Conservation (phyloP, 2,329 filamentous ascomycete species). For the Graphiopsis chlorocephala region DNA sequence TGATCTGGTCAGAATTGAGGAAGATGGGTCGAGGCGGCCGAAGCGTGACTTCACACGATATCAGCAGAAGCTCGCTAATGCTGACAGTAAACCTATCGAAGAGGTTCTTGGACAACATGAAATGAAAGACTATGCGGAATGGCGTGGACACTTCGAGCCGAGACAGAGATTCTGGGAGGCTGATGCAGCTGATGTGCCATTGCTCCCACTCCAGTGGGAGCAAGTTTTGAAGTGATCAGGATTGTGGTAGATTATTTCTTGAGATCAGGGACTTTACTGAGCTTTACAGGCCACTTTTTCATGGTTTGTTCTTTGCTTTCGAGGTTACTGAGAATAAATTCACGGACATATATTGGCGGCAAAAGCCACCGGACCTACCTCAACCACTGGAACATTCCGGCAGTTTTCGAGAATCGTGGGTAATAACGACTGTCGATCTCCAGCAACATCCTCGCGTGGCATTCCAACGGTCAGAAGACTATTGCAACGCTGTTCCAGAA, state of each 20-base stretch:
- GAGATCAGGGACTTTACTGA: neutral
- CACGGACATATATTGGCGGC: neutral
- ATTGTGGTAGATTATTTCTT: neutral
- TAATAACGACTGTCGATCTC: neutral
- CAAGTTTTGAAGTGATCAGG: neutral
- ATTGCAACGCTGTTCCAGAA: neutral
- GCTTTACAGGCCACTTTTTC: neutral
- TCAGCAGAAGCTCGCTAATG: constrained; percentile 16
- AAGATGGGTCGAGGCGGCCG: constrained; percentile 12
- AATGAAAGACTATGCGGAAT: constrained; percentile 22
- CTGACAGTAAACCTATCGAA: constrained; percentile 9
- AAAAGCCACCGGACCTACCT: neutral
- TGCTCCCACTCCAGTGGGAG: neutral
- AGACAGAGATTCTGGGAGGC: neutral
- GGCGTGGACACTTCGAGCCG: constrained; percentile 19
- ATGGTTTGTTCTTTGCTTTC: neutral
- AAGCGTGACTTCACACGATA: constrained; percentile 18
- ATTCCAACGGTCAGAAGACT: neutral
- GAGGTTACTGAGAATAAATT: too few species aligned
- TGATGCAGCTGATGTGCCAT: neutral
- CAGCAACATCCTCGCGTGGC: neutral
- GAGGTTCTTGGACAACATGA: constrained; percentile 16
- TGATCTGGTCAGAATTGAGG: constrained; percentile 18
- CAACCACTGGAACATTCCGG: neutral
- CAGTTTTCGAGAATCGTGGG: neutral